A percentile compares a stretch with the other conserved stretches of the same genome.
phyloP scores from a whole-genome alignment of 2,329 filamentous ascomycete species.

The Xylaria digitata region DNA sequence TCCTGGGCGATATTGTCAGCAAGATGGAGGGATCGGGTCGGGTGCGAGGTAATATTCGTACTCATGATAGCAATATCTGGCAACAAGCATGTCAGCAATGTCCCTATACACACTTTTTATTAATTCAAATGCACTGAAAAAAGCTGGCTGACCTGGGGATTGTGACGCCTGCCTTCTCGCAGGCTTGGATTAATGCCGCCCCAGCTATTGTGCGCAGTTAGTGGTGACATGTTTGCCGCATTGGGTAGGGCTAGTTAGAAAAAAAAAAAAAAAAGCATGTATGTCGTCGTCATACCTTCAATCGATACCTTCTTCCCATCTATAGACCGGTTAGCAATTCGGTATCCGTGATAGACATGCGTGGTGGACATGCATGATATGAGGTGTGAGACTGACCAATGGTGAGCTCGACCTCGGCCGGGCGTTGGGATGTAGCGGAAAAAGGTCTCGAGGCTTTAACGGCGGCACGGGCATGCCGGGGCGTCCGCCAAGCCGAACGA shows the following conservation, averaged over 20 bases:
- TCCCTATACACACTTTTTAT: conserved; percentile 68
- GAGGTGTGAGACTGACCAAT: conserved; percentile 72
- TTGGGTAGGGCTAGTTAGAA: neutral
- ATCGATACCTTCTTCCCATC: conserved; percentile 99
- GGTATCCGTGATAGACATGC: conserved; percentile 4
- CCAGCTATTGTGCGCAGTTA: conserved; percentile 74
- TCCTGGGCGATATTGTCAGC: conserved; percentile 69
- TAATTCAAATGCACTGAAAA: conserved; percentile 44
- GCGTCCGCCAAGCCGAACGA: conserved; percentile 75
- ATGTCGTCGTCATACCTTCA: conserved; percentile 74
- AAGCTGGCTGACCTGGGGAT: conserved; percentile 76
- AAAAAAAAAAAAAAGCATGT: too few relatives aligned
- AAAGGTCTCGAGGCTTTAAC: conserved; percentile 79
- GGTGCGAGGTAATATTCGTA: conserved; percentile 60
- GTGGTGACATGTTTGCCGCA: conserved; percentile 35
- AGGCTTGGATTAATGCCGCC: conserved; percentile 97
- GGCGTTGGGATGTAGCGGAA: conserved; percentile 79
- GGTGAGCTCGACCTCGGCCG: conserved; percentile 95
- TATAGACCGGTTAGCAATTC: conserved; percentile 52
- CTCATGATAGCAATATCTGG: conserved; percentile 94
- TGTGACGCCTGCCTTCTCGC: conserved; percentile 94
- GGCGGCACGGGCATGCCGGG: conserved; percentile 63
- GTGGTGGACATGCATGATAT: too few relatives aligned
- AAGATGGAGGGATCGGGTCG: conserved; percentile 20
- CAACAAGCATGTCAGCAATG: conserved; percentile 59